phyloP scores from a whole-genome alignment of 768 basidiomycete genomes.

The Flagelloscypha sp. region DNA sequence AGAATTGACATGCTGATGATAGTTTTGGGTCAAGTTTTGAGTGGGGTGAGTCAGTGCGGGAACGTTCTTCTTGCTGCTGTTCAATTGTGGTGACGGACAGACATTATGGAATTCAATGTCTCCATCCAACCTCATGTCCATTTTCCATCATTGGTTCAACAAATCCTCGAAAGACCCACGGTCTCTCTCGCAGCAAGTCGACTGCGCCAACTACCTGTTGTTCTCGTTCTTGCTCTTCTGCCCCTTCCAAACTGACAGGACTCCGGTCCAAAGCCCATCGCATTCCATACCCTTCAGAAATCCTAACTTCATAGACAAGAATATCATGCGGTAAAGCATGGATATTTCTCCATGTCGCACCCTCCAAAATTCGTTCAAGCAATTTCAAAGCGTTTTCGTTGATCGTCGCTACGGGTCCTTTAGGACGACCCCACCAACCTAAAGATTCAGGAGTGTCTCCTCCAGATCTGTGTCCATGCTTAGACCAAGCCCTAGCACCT shows the following conservation, averaged over 20 bases:
- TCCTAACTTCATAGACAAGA: conserved; percentile 54
- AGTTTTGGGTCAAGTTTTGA: no score
- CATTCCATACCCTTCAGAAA: conserved; percentile 58
- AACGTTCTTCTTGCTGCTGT: conserved; percentile 4
- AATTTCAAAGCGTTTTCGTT: conserved; percentile 44
- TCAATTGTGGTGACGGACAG: conserved; percentile 3
- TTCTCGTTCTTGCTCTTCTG: conserved; percentile 8
- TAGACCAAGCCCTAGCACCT: conserved; percentile 60
- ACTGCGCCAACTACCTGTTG: conserved; percentile 5
- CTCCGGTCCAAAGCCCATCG: conserved; percentile 49
- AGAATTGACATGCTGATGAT: no score
- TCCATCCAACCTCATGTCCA: conserved; percentile 57
- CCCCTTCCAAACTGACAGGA: conserved; percentile 5
- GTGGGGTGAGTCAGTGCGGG: no score
- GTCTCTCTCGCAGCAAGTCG: conserved; percentile 8
- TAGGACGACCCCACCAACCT: conserved; percentile 56
- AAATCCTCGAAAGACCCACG: conserved; percentile 56
- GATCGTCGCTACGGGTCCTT: conserved; percentile 42
- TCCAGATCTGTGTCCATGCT: conserved; percentile 51
- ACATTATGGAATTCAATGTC: conserved; percentile 25
- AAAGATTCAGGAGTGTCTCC: conserved; percentile 11
- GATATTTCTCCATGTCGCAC: conserved; percentile 52
- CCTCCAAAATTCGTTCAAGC: conserved; percentile 45
- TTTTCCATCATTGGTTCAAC: conserved; percentile 64
- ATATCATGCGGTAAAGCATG: conserved; percentile 60